Evolutionary conservation across 352 stramenopile species (phyloP), one percentile per base, ranked within the genome.

Genomic region (Plasmopara halstedii): DNA sequence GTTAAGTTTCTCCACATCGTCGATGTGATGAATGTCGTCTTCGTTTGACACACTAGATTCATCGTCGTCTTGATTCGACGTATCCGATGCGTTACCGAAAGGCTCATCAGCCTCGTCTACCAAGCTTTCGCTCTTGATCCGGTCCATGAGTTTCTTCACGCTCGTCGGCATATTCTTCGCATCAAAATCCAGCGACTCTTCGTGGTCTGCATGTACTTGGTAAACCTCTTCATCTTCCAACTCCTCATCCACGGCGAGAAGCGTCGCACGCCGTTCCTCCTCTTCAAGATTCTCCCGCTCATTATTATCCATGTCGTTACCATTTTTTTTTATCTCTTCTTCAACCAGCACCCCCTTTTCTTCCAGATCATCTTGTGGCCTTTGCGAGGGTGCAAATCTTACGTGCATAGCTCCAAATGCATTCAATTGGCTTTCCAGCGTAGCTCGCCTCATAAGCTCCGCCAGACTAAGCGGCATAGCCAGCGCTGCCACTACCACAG

Each of bases 91-190:
- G 11, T 18, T 48, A 21, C 15, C 44, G 5, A 46, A 33, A 14
- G 40, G 32, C 20, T 50, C 36, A 4, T 49, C 36, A 15, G 44
- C 31, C 10, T 70, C 67, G 6, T 19, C 46, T 34, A 64, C 6
- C 6, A 71, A 40, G 37, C 58, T 82, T 36, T 71, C 55, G 14
- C 53, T 67, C 58, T 72, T 62, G 22, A 86, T 86, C 35, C 73
- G 50, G 5, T 35, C 58, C 46, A 86, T 61, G 13, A 86, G 58
- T 37, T 52, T 70, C 29, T 61, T 58, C 20, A 86, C 71, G 32
- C 71, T 86, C 22, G 26, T 60, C 7, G 47, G 18, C 29, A 83
- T 52, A 32, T 79, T 65, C 11, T 42, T 49, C 8, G 35, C 32
- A 31, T 77, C 71, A 51, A 86, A 83, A 22, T 64, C 56, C 29